Conservation (phyloP, 78 protist species). For the Salpingoeca rosetta region DNA sequence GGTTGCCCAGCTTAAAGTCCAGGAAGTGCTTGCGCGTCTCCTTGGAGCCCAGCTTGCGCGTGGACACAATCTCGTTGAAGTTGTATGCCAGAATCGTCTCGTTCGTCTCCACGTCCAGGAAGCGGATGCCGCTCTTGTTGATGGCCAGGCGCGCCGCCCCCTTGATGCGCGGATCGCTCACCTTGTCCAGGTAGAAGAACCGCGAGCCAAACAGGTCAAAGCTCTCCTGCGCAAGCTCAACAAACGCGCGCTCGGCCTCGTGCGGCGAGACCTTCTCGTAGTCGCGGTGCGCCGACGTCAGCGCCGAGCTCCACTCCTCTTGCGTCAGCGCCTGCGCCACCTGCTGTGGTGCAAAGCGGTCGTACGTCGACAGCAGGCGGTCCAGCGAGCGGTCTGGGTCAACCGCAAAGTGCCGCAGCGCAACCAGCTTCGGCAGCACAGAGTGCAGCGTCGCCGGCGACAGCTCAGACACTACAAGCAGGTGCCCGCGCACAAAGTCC, state of each 20-base stretch:
- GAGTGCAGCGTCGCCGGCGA: background rate
- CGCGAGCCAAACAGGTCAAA: background rate
- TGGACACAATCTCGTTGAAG: constrained; percentile 9
- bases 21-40: background rate
- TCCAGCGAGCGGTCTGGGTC: background rate
- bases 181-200: background rate
- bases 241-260: background rate
- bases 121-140: background rate
- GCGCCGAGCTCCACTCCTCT: background rate
- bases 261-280: background rate
- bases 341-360: background rate
- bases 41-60: background rate
- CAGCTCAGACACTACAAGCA: no score
- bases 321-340: background rate
- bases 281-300: background rate
- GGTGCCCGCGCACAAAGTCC: background rate
- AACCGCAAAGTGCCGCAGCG: background rate
- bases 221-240: no score
- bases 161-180: background rate
- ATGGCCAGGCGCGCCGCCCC: background rate
- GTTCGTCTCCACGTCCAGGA: background rate
- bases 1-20: constrained; percentile 1
- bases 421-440: background rate
- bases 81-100: background rate
- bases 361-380: background rate